Evolutionary conservation across 352 stramenopile genomes (phyloP), one percentile per base, ranked within the genome.

Genomic region (Ophiocytium majus): DNA sequence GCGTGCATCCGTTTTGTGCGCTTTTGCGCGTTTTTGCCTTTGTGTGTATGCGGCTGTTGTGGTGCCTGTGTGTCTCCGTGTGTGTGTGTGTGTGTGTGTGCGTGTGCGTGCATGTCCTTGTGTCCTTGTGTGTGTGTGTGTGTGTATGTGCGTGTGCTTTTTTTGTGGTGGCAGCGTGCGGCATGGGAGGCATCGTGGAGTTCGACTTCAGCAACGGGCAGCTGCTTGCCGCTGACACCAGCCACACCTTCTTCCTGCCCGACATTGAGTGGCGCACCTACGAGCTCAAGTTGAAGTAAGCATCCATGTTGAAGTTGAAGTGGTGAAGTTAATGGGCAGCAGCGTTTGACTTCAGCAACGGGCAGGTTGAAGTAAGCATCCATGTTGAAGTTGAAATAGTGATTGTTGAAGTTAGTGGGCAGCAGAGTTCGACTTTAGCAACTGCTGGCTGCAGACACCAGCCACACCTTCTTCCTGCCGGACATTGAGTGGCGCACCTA

Each of bases 181-280:
- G 75, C 34, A 5, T 63, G 23, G 9, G 5, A 10, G 75, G 75
- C 37, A 10, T 86, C 0, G 28, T 78, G 17, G 82, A 86, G 78
- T 83, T 81, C 17, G 76, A 75, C 76, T n/a, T 85, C 9, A 81
- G 57, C 76, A 63, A 85, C 17, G 33, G 28, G 37, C n/a, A 83
- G 74, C 50, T 74, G 9, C 10, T 86, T 0, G n/a, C 34, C 19
- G 36, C 83, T 0, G 64, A 85, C 80, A 89, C 81, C 9, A 31
- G 9, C n/a, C 66, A 89, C 50, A 87, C 71, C 23, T 89, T 82
- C 64, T 76, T 88, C 33, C 85, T 89, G 17, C 10, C 28, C 10
- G 37, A 63, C 33, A 63, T 87, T 10, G 50, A 76, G 31, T 82
- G 80, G 33, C 36, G 84, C 0, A 81, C 80, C 32, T 89, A 85